These are phyloP conservation scores for Diaporthe sp. DNA, from an alignment of 2,329 filamentous ascomycete species.

Conservation along the genomic window DNA sequence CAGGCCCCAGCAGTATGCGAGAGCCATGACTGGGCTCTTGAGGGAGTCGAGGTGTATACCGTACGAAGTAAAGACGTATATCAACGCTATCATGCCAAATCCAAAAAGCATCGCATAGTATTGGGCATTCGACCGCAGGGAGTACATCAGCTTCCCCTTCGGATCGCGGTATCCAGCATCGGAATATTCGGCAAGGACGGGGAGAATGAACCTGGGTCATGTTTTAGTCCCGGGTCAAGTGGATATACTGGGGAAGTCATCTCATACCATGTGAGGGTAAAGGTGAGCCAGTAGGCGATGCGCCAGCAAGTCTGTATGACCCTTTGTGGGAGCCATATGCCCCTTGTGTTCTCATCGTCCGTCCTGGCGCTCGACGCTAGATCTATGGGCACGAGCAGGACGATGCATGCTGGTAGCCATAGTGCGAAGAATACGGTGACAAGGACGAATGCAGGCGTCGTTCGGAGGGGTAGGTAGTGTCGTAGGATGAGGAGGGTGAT, in stretches of 20 bases:
- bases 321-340: conserved; percentile 87
- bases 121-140: conserved; percentile 86
- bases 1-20: conserved; percentile 95
- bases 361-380: conserved; percentile 87
- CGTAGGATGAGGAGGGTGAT: conserved; percentile 87
- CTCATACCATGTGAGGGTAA: conserved; percentile 88
- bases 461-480: conserved; percentile 90
- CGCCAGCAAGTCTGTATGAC: conserved; percentile 91
- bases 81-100: conserved; percentile 77
- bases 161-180: conserved; percentile 94
- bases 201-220: conserved; percentile 84
- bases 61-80: conserved; percentile 87
- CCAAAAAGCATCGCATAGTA: conserved; percentile 88
- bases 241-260: background rate
- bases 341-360: conserved; percentile 78
- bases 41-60: conserved; percentile 80
- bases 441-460: conserved; percentile 89
- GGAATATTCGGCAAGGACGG: conserved; percentile 92
- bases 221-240: conserved; percentile 39
- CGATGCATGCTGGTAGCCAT: conserved; percentile 89
- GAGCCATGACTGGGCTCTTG: conserved; percentile 90
- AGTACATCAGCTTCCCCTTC: conserved; percentile 84
- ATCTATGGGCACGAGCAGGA: conserved; percentile 95
- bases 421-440: conserved; percentile 97
- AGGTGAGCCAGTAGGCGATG: conserved; percentile 97